These are phyloP conservation scores for Elsinoe perseae DNA, from an alignment of 2,329 filamentous ascomycete species.

Conservation along the genomic window DNA sequence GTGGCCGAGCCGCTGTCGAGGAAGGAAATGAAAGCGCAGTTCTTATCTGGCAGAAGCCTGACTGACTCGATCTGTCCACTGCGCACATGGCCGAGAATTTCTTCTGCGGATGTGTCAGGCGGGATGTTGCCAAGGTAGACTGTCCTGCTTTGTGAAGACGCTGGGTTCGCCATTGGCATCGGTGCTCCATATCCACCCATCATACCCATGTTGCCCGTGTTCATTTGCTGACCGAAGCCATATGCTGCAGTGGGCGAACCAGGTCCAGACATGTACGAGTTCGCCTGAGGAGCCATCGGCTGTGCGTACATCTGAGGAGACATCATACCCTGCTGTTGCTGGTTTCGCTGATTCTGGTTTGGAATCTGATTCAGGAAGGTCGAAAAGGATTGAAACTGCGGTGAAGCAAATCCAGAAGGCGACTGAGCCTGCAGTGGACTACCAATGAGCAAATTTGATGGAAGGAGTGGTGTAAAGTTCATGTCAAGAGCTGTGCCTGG, in stretches of 20 bases:
- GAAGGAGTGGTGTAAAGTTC: slow-evolving; percentile 95
- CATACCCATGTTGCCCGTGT: slow-evolving; percentile 27
- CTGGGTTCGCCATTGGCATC: slow-evolving; percentile 65
- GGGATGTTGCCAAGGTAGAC: slow-evolving; percentile 98
- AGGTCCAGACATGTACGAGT: slow-evolving; percentile 70
- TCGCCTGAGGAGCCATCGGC: slow-evolving; percentile 70
- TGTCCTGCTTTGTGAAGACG: slow-evolving; percentile 87
- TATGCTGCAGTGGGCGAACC: slow-evolving; percentile 81
- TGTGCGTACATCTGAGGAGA: slow-evolving; percentile 78
- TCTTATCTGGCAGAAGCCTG: slow-evolving; percentile 92
- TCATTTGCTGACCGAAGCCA: slow-evolving; percentile 49
- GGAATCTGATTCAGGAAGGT: slow-evolving; percentile 61
- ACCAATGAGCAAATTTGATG: slow-evolving; percentile 86
- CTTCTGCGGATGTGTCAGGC: slow-evolving; percentile 92
- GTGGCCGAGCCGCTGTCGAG: slow-evolving; percentile 94
- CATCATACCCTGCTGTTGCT: slow-evolving; percentile 53
- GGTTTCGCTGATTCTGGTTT: slow-evolving; percentile 45
- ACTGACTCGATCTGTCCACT: slow-evolving; percentile 99
- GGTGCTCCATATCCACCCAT: slow-evolving; percentile 62
- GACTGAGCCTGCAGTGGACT: slow-evolving; percentile 96
- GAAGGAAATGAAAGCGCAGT: slow-evolving; percentile 99
- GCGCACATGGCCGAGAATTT: slow-evolving; percentile 90
- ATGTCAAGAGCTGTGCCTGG: slow-evolving; percentile 90
- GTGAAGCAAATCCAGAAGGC: slow-evolving; percentile 78
- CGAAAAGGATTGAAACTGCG: slow-evolving; percentile 81